phyloP scores from a whole-genome alignment of 2,329 filamentous ascomycete species.

The Lizonia empirigonia region DNA sequence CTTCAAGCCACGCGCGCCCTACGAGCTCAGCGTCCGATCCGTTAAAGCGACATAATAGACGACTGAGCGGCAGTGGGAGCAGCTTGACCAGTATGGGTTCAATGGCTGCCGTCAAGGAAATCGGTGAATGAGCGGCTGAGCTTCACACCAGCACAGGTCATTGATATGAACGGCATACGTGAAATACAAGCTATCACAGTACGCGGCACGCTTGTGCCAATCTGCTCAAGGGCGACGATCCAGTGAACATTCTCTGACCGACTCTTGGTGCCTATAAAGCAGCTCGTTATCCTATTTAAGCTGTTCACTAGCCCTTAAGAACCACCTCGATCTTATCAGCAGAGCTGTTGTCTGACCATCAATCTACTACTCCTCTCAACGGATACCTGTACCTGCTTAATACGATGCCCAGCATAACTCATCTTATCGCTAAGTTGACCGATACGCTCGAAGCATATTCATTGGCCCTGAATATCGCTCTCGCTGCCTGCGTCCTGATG shows the following conservation, averaged over 20 bases:
- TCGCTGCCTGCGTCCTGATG: background rate
- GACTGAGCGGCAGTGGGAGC: slow-evolving; percentile 36
- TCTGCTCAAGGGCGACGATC: too few relatives aligned
- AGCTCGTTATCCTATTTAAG: too few relatives aligned
- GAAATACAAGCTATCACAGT: background rate
- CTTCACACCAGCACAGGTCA: background rate
- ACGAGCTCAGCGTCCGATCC: slow-evolving; percentile 32
- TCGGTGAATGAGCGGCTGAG: slow-evolving; percentile 11
- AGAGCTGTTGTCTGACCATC: too few relatives aligned
- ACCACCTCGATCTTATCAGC: too few relatives aligned
- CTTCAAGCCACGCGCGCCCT: slow-evolving; percentile 16
- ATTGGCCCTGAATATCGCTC: too few relatives aligned
- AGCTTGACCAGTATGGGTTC: slow-evolving; percentile 25
- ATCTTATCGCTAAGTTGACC: background rate
- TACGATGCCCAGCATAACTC: background rate
- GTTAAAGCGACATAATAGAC: slow-evolving; percentile 28
- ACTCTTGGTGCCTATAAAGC: too few relatives aligned
- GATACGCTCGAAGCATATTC: background rate
- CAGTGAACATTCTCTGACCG: too few relatives aligned
- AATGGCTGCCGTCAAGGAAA: slow-evolving; percentile 20
- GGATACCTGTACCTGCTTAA: too few relatives aligned
- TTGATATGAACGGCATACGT: background rate
- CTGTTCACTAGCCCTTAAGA: too few relatives aligned
- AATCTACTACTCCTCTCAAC: too few relatives aligned
- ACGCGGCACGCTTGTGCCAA: background rate